A percentile compares a stretch with the other conserved stretches of the same genome.
Conservation (phyloP, 768 basidiomycete genomes). For the Tulasnella sp. region DNA sequence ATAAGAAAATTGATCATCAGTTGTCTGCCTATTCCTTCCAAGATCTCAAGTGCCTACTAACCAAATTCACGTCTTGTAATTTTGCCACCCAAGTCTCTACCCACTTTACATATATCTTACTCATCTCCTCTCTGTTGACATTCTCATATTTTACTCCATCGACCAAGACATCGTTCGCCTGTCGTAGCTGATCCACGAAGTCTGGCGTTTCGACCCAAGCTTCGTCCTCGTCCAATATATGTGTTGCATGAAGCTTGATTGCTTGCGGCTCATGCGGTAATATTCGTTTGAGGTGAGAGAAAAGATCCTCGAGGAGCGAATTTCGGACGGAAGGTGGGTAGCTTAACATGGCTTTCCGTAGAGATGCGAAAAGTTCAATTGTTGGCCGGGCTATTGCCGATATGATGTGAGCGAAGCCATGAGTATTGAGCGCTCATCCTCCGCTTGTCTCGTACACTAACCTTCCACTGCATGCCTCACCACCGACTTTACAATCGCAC, state of each 20-base stretch:
- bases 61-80: conserved; percentile 28
- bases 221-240: conserved; percentile 25
- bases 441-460: conserved; percentile 22
- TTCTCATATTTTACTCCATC: conserved; percentile 18
- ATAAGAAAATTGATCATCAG: neutral
- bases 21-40: neutral
- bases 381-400: conserved; percentile 31
- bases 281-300: conserved; percentile 30
- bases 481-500: conserved; percentile 70
- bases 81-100: conserved; percentile 37
- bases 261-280: conserved; percentile 32
- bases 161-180: conserved; percentile 40
- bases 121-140: conserved; percentile 20
- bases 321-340: conserved; percentile 35
- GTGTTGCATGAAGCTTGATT: conserved; percentile 32
- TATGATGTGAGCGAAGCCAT: conserved; percentile 20
- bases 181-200: conserved; percentile 46
- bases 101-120: conserved; percentile 35
- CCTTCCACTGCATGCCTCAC: conserved; percentile 65
- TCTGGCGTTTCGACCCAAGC: conserved; percentile 30
- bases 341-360: conserved; percentile 33
- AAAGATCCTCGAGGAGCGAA: conserved; percentile 35
- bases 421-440: conserved; percentile 19
- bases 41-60: conserved; percentile 19
- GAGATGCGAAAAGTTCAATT: conserved; percentile 32